Evolutionary conservation across 768 basidiomycete species (phyloP).

Genomic region (Boletus subcaerulescens): DNA sequence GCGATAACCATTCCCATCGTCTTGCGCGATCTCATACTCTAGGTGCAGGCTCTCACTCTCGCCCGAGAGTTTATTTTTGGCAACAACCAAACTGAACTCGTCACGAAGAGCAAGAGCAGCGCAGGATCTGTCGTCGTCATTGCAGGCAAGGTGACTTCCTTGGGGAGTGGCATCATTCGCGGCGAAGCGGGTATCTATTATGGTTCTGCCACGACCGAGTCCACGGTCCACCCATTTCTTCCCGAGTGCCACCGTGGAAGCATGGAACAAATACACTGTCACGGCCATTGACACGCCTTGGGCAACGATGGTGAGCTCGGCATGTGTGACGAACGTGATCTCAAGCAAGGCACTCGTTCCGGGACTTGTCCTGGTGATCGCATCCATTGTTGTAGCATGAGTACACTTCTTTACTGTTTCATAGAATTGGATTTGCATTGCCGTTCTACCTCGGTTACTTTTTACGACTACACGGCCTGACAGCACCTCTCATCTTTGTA

Average conservation of each 20-base stretch:
- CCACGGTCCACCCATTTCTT: conserved; percentile 55
- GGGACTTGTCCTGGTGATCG: background rate
- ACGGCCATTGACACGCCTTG: conserved; percentile 30
- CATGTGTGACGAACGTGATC: background rate
- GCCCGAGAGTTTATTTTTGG: conserved; percentile 68
- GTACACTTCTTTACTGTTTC: no score
- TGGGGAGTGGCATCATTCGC: conserved; percentile 47
- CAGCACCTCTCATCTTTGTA: no score
- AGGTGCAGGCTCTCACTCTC: conserved; percentile 55
- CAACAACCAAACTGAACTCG: conserved; percentile 54
- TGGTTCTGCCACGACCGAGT: conserved; percentile 47
- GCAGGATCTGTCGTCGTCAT: conserved; percentile 32
- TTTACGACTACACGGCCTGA: no score
- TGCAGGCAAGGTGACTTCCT: conserved; percentile 49
- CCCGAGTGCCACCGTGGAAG: conserved; percentile 52
- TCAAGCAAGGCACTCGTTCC: background rate
- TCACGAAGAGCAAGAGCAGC: conserved; percentile 31
- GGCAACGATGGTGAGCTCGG: no score
- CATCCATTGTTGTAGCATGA: no score
- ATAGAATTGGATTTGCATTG: no score
- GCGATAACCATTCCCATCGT: conserved; percentile 12
- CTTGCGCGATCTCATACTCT: background rate
- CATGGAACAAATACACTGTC: conserved; percentile 51
- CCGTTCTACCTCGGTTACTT: no score
- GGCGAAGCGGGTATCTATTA: conserved; percentile 57